Percentiles rank a stretch among this genome's conserved stretches.
Conservation (phyloP, 2,329 filamentous ascomycete species). For the Fusarium succisae region DNA sequence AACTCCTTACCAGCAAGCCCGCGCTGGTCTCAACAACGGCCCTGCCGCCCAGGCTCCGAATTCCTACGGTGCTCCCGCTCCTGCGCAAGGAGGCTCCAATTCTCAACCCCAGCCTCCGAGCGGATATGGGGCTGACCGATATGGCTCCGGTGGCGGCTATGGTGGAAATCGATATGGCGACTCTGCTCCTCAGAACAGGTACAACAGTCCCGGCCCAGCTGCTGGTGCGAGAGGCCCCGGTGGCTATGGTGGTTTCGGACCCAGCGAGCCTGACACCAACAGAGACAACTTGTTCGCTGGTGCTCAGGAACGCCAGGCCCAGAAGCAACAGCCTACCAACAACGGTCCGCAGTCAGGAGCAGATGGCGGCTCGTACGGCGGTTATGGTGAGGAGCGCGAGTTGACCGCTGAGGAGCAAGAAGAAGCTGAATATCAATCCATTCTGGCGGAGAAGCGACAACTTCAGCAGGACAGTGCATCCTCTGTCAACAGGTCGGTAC, state of each 20-base stretch:
- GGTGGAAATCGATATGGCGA: constrained; percentile 64
- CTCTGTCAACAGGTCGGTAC: constrained; percentile 52
- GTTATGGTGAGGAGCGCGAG: constrained; percentile 75
- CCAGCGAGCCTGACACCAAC: constrained; percentile 59
- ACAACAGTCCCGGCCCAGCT: constrained; percentile 53
- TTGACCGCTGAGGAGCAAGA: constrained; percentile 85
- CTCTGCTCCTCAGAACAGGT: constrained; percentile 63
- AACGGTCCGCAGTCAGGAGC: constrained; percentile 39
- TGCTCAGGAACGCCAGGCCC: constrained; percentile 60
- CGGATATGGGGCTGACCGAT: constrained; percentile 65
- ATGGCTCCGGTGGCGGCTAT: constrained; percentile 60
- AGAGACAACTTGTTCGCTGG: constrained; percentile 72
- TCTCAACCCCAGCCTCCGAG: constrained; percentile 40
- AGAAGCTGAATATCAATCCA: constrained; percentile 73
- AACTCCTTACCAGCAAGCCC: constrained; percentile 58
- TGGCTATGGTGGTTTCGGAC: constrained; percentile 70
- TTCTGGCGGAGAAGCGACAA: constrained; percentile 64
- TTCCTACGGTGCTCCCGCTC: constrained; percentile 36
- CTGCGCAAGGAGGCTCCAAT: constrained; percentile 33
- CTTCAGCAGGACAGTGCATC: constrained; percentile 77
- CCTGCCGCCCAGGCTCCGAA: constrained; percentile 43
- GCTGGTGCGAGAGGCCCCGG: constrained; percentile 58
- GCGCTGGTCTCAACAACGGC: constrained; percentile 47
- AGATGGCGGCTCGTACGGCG: constrained; percentile 53
- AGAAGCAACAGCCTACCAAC: constrained; percentile 46